These are phyloP conservation scores for Paramarasmius palmivorus DNA, from an alignment of 1,284 basidiomycete genomes.

Conservation along the genomic window DNA sequence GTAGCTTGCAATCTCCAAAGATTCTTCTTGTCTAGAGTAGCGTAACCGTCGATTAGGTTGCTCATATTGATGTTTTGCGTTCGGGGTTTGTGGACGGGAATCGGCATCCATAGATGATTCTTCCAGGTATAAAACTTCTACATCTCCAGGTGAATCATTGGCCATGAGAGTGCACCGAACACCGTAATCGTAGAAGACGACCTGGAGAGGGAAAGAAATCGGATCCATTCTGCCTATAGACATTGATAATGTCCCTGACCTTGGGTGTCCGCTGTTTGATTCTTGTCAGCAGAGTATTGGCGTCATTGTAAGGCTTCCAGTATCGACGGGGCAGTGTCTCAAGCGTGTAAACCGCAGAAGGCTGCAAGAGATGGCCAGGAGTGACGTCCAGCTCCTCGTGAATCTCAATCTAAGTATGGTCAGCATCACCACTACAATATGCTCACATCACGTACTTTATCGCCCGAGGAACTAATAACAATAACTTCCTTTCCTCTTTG, in stretches of 20 bases:
- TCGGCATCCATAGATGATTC: slow-evolving; percentile 5
- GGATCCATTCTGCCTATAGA: not conserved
- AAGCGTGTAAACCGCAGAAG: slow-evolving; percentile 34
- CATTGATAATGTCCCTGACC: slow-evolving; percentile 29
- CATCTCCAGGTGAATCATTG: slow-evolving; percentile 50
- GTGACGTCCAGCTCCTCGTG: slow-evolving; percentile 50
- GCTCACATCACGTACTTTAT: slow-evolving; percentile 25
- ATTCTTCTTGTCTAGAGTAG: slow-evolving; percentile 37
- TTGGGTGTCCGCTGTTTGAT: slow-evolving; percentile 53
- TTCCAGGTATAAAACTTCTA: slow-evolving; percentile 41
- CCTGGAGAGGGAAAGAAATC: slow-evolving; percentile 27
- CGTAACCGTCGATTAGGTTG: slow-evolving; percentile 39
- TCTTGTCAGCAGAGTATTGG: slow-evolving; percentile 41
- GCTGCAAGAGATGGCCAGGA: slow-evolving; percentile 45
- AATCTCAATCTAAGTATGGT: slow-evolving; percentile 30
- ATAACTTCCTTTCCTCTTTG: slow-evolving; percentile 47
- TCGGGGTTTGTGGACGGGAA: slow-evolving; percentile 41
- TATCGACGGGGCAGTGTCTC: slow-evolving; percentile 38
- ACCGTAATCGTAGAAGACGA: slow-evolving; percentile 41
- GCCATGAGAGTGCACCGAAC: slow-evolving; percentile 55
- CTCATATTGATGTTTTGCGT: slow-evolving; percentile 53
- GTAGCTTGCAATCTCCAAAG: slow-evolving; percentile 44
- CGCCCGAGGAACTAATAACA: slow-evolving; percentile 39
- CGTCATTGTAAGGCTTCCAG: slow-evolving; percentile 48
- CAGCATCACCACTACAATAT: not conserved